Evolutionary conservation across 345 rosid genomes (phyloP), one percentile per base, ranked within the genome.

Genomic region (Camelina sativa): DNA sequence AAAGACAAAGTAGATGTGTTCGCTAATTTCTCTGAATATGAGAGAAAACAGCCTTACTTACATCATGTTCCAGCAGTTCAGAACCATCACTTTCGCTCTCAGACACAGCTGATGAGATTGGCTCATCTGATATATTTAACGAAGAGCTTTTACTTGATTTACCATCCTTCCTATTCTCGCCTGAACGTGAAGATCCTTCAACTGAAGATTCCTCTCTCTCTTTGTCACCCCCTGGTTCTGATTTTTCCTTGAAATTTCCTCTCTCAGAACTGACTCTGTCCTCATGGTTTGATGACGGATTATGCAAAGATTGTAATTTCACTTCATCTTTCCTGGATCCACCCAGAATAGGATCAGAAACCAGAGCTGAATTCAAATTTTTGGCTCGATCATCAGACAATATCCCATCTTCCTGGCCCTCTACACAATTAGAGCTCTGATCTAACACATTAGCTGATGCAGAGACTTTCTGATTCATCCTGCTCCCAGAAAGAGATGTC

Each of bases 61-160:
- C 99, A 85, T 95, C 99, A 72, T 88, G 94, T 79, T 90, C 96
- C 78, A 86, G 78, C 68, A 84, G 80, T 82, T 90, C 96, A 22
- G 93, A 89, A 72, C 83, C 99, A 30, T 85, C 91, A 56, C 89
- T 80, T 62, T 91, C 96, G 74, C 92, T 85, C 46, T 78, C 83
- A 62, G 88, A 82, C 72, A 68, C 67, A 74, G 85, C 84, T 69
- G 80, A 78, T 46, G 57, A 48, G 54, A 66, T 75, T 69, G 82
- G 78, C 51, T 80, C 88, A 63, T 64, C 85, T 58, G 78, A 47
- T 50, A 75, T 80, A 68, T 83, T 50, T 30, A 77, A 63, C 47
- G 80, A 79, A 56, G 68, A 83, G 62, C 67, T 70, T 73, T 78
- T 75, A 40, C 64, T 80, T 22, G 75, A 74, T 83, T 83, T 84